Base-by-base conservation (phyloP, 1,284 basidiomycete species). In the Gastroboletus turbinatus region DNA sequence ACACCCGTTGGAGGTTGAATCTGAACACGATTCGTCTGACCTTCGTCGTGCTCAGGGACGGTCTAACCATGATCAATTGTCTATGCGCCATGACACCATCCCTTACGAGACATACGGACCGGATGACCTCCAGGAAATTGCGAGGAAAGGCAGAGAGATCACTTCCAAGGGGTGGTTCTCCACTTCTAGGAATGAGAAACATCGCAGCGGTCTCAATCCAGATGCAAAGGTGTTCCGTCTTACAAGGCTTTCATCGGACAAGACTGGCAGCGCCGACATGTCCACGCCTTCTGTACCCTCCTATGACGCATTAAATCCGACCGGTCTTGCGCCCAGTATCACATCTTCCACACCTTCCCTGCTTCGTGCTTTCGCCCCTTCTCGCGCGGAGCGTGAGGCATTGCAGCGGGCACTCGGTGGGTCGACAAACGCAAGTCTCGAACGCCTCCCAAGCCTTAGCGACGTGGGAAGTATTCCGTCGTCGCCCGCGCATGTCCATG, bases 211-310 rank as follows among this genome's bases (percentile, higher is more conserved):
- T 5, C 79, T 93, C 59, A 94, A 94, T 70, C 91, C 91, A 1
- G 88, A 88, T 68, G 91, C 91, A 50, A 92, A 92, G 67, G 90
- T 84, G 46, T 94, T 94, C 76, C 86, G 77, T 64, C 76, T 88
- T 56, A 69, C 75, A 21, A 71, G 67, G 58, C 74, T 60, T 30
- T 71, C 70, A 39, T 50, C 56, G 5, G 56, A 58, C 50, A 66
- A 67, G 60, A 47, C 54, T 27, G 42, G 48, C 53, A 46, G 50
- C 58, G 30, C 47, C 52, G 46, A 65, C 63, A 19, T 43, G 49
- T 35, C 64, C 55, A 43, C 56, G 55, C 29, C 56, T 29, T 58
- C 48, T 33, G 50, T 38, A 4, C 46, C 57, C 11, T 55, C 68
- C n/a, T 81, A 76, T 61, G 83, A 85, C 58, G 79, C 79, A 25